Evolutionary conservation across 495 filamentous ascomycete genomes (phyloP), one percentile per base, ranked within the genome.

Genomic region (Aspergillus leporis): DNA sequence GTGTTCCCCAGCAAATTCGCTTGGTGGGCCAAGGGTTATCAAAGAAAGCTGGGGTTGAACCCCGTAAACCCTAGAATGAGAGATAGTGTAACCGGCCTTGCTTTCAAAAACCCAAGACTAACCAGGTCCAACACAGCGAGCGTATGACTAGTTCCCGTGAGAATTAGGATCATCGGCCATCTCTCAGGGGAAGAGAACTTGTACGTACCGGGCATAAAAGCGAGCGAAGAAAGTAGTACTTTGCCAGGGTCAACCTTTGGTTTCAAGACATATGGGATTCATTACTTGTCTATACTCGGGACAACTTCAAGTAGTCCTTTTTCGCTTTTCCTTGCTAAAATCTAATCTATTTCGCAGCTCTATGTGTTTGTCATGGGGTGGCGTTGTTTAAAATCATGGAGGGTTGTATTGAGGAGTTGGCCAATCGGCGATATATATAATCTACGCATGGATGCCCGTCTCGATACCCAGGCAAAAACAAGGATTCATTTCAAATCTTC

Each of bases 361-460:
- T n/a, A 40, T 40, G 3, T n/a, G 25, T 28, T 3, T 28, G 3
- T 28, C 25, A 28, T 28, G 25, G 3, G 25, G 25, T 28, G 25
- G 25, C 25, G 25, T 28, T 3, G 25, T 28, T 28, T 28, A 28
- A 28, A 28, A 14, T 36, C 34, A 14, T 36, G 13, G 34, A 36
- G 34, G 34, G 34, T 36, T 36, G 34, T 14, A 36, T 36, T 8
- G 34, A 3, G 9, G 34, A 4, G 34, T 10, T 36, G 41, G 41
- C 41, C 41, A 45, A 45, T 45, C 41, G 41, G 41, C 16, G 41
- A 45, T 3, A n/a, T n/a, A 45, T 45, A 45, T n/a, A 45, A 21
- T 45, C n/a, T 12, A 45, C 41, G 41, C 41, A 45, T 45, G 16
- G 41, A 19, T 45, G 41, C 41, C 41, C 41, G 19, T 45, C 16